Evolutionary conservation across 148 eudicot species (phyloP), one percentile per base, ranked within the genome.

Genomic region (Nyssa sinensis): DNA sequence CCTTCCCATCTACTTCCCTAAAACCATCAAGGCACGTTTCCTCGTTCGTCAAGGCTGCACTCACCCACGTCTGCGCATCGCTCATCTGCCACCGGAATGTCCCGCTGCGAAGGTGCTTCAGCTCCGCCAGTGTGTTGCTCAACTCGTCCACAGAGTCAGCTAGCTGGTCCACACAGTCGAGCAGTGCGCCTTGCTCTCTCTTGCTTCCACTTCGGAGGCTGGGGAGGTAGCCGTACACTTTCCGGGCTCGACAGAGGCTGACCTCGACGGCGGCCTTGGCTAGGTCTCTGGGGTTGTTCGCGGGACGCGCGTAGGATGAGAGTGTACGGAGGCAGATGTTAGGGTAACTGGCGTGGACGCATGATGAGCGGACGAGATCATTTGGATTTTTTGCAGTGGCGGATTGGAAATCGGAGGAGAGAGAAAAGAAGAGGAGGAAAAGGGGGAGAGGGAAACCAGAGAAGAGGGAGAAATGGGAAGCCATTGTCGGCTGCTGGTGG

Each of bases 51-150:
- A 88, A 35, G 28, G 91, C 91, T 12, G 91, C 91, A 72, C 91
- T 85, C 34, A 84, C 89, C 91, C 91, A 88, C 25, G 91, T 88
- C 87, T 88, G 83, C 1, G 77, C 89, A 66, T 88, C 84, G 79
- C 87, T 88, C 89, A 88, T 85, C 63, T 83, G 86, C 91, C 91
- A 86, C 76, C 77, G 14, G 78, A 77, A 85, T 11, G 75, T 63
- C 9, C 71, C 81, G 27, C 79, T 64, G 41, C 74, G 63, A 16
- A 88, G 78, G 23, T 73, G 74, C 84, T 71, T 70, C 31, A 88
- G 84, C 77, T 86, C 91, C 64, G 71, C 27, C 75, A 85, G 69
- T 11, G 89, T 83, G 62, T 70, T 73, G 39, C 81, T 53, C n/a
- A 88, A 82, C 74, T 88, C 84, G 27, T 81, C 80, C 70, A 81